Percentiles rank a stretch among this genome's conserved stretches.
phyloP scores from a whole-genome alignment of 108 stramenopile species.

The Stephanodiscus minutulus region DNA sequence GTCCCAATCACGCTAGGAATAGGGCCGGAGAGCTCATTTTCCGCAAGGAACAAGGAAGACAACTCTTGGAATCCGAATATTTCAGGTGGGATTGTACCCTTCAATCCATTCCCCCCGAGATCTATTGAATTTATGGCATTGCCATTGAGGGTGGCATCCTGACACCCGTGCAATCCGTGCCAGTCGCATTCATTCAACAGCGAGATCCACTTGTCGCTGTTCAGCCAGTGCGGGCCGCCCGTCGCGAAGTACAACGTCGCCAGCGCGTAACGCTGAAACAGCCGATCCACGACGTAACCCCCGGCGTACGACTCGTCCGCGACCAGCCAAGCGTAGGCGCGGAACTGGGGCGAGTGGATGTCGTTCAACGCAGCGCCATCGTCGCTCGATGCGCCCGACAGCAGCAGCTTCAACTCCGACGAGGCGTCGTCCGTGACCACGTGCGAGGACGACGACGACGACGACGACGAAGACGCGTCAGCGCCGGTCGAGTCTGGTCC shows the following conservation, averaged over 20 bases:
- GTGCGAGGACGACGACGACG: too few species aligned
- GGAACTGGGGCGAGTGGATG: conserved; percentile 22
- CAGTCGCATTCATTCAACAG: conserved; percentile 24
- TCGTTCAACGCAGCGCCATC: conserved; percentile 13
- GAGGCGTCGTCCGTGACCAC: conserved; percentile 6
- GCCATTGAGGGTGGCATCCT: conserved; percentile 4
- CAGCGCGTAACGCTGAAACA: conserved; percentile 37
- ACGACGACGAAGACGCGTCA: too few species aligned
- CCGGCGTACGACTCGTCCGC: conserved; percentile 1
- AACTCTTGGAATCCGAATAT: conserved; percentile 19
- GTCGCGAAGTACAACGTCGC: conserved; percentile 34
- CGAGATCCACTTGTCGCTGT: conserved; percentile 22
- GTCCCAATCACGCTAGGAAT: conserved; percentile 54
- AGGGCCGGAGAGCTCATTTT: conserved; percentile 51
- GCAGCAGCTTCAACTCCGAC: conserved; percentile 9
- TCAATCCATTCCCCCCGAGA: conserved; percentile 16
- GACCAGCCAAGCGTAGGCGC: conserved; percentile 27
- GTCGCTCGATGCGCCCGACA: conserved; percentile 14
- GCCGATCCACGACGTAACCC: conserved; percentile 8
- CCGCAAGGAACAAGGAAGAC: conserved; percentile 14
- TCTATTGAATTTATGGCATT: conserved; percentile 17
- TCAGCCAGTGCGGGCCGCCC: conserved; percentile 24
- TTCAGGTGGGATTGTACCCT: conserved; percentile 20
- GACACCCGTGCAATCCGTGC: conserved; percentile 28
- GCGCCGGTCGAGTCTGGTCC: conserved; percentile 13